These are phyloP conservation scores for Cymodocea nodosa DNA, from an alignment of 116 monocot species.

Conservation along the genomic window DNA sequence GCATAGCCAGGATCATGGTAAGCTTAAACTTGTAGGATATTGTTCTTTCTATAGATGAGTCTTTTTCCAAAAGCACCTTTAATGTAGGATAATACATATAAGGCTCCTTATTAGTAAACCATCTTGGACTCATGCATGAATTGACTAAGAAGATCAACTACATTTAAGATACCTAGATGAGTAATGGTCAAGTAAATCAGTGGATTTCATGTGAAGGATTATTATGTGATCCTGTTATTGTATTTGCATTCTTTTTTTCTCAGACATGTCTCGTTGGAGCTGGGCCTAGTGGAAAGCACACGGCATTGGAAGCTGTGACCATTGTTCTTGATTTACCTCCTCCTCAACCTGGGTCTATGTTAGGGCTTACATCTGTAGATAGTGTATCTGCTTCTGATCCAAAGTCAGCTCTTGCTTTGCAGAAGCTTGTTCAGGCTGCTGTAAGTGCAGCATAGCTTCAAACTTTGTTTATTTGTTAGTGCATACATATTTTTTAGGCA, in stretches of 20 bases:
- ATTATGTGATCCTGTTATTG: background rate
- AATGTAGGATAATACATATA: no score
- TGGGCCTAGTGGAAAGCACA: constrained; percentile 96
- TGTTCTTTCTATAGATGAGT: no score
- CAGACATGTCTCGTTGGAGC: constrained; percentile 99
- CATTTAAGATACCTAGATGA: no score
- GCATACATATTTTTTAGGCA: background rate
- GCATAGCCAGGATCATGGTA: no score
- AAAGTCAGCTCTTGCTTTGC: constrained; percentile 89
- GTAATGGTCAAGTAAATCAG: no score
- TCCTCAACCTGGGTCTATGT: constrained; percentile 94
- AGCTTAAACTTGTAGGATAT: no score
- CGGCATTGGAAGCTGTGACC: constrained; percentile 95
- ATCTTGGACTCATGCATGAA: no score
- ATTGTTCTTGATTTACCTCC: constrained; percentile 97
- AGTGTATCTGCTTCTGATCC: constrained; percentile 95
- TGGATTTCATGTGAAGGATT: background rate
- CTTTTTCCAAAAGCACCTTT: no score
- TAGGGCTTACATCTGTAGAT: constrained; percentile 82
- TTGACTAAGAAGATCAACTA: no score
- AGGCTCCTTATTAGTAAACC: no score
- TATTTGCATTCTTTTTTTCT: constrained; percentile 1
- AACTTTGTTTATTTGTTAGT: constrained; percentile 1
- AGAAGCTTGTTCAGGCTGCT: constrained; percentile 94
- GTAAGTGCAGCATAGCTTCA: constrained; percentile 36